Conservation (phyloP, 2,329 filamentous ascomycete species). For the Salinomyces thailandicus region DNA sequence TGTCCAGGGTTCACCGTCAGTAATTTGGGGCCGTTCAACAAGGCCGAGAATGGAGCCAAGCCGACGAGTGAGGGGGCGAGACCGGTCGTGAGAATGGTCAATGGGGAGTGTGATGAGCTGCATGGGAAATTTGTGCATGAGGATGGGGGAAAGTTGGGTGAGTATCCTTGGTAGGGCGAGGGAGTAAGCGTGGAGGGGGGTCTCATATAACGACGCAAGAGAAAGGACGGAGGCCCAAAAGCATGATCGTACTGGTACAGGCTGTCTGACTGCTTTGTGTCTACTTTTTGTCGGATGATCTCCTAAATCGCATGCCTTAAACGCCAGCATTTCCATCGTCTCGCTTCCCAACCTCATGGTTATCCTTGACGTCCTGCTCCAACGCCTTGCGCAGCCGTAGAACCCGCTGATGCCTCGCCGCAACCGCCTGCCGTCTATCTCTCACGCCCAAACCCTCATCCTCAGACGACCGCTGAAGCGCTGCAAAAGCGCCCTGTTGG, state of each 20-base stretch:
- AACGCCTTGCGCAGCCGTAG: conserved; percentile 1
- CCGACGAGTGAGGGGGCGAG: conserved; percentile 11
- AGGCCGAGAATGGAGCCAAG: conserved; percentile 27
- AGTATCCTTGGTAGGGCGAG: not conserved
- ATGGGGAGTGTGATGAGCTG: not conserved
- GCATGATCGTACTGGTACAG: not conserved
- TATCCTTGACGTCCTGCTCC: not conserved
- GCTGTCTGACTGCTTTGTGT: too few relatives aligned
- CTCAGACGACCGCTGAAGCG: conserved; percentile 15
- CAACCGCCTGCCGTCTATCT: not conserved
- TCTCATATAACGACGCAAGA: too few relatives aligned
- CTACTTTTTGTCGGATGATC: too few relatives aligned
- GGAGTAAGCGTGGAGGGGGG: too few relatives aligned
- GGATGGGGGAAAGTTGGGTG: not conserved
- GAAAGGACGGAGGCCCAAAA: too few relatives aligned
- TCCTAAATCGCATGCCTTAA: too few relatives aligned
- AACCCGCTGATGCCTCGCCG: not conserved
- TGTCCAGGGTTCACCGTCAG: conserved; percentile 30
- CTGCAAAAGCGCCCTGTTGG: conserved; percentile 26
- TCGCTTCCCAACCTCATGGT: not conserved
- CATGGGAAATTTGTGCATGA: not conserved
- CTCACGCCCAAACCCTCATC: conserved; percentile 3
- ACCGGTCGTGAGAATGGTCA: conserved; percentile 1
- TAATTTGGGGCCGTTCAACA: conserved; percentile 26
- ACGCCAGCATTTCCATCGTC: conserved; percentile 1